phyloP scores from a whole-genome alignment of 345 rosid genomes.

The Lepidium aucheri region DNA sequence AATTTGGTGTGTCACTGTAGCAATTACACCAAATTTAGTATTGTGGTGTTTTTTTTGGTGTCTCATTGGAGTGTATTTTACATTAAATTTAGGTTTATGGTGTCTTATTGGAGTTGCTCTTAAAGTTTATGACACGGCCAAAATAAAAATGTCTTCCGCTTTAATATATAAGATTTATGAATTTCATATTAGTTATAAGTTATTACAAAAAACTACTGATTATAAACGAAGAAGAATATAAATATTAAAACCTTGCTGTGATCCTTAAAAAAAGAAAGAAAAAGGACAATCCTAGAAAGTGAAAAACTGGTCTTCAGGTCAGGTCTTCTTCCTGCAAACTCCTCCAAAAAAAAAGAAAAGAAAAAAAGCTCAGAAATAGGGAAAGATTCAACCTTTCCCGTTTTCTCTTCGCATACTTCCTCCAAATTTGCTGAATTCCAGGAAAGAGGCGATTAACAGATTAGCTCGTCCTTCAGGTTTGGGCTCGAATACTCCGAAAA shows the following conservation, averaged over 20 bases:
- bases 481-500: not conserved
- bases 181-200: no score
- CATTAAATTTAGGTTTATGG: no score
- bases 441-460: not conserved
- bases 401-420: not conserved
- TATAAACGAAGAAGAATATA: no score
- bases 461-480: not conserved
- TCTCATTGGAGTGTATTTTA: no score
- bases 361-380: constrained; percentile 2
- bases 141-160: no score
- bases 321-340: constrained; percentile 9
- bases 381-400: constrained; percentile 16
- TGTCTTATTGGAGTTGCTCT: no score
- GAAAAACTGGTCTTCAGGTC: constrained; percentile 16
- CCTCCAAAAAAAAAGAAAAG: not conserved
- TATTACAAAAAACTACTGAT: no score
- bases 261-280: not conserved
- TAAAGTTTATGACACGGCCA: no score
- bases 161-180: no score
- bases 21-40: no score
- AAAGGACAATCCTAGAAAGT: not conserved
- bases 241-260: not conserved
- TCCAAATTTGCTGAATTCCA: not conserved
- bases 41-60: no score
- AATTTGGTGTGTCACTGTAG: no score